phyloP scores from a whole-genome alignment of 768 basidiomycete genomes.

The Amanita exitialis region DNA sequence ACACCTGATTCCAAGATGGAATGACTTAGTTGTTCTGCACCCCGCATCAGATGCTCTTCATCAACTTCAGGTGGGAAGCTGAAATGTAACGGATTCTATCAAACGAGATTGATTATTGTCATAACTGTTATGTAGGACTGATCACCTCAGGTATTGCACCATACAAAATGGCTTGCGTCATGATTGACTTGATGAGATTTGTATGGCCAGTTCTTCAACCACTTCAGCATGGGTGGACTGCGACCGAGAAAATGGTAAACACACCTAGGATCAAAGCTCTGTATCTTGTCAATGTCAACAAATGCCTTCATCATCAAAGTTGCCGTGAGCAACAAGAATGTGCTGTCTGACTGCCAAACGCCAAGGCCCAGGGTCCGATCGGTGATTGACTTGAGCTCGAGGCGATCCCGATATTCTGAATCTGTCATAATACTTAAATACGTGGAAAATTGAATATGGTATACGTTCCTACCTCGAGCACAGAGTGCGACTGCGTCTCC shows the following conservation, averaged over 20 bases:
- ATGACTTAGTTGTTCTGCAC: slow-evolving; percentile 65
- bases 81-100: slow-evolving; percentile 68
- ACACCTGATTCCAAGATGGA: slow-evolving; percentile 68
- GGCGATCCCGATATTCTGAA: slow-evolving; percentile 59
- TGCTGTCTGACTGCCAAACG: slow-evolving; percentile 36
- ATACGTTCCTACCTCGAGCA: slow-evolving; percentile 38
- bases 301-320: slow-evolving; percentile 59
- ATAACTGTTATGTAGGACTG: slow-evolving; percentile 5
- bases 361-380: slow-evolving; percentile 69
- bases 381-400: slow-evolving; percentile 56
- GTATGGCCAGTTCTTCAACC: slow-evolving; percentile 46
- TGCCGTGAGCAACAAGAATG: slow-evolving; percentile 54
- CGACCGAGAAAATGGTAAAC: slow-evolving; percentile 12
- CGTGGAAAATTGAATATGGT: neutral
- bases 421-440: slow-evolving; percentile 25
- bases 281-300: slow-evolving; percentile 52
- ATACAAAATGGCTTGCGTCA: slow-evolving; percentile 79
- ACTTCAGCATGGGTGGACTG: neutral
- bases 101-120: neutral
- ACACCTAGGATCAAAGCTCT: slow-evolving; percentile 54
- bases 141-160: slow-evolving; percentile 54
- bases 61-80: slow-evolving; percentile 76
- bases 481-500: slow-evolving; percentile 71
- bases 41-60: slow-evolving; percentile 69
- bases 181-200: slow-evolving; percentile 63